Evolutionary conservation across 2,329 filamentous ascomycete species (phyloP).

Genomic region (Epichloe typhina): DNA sequence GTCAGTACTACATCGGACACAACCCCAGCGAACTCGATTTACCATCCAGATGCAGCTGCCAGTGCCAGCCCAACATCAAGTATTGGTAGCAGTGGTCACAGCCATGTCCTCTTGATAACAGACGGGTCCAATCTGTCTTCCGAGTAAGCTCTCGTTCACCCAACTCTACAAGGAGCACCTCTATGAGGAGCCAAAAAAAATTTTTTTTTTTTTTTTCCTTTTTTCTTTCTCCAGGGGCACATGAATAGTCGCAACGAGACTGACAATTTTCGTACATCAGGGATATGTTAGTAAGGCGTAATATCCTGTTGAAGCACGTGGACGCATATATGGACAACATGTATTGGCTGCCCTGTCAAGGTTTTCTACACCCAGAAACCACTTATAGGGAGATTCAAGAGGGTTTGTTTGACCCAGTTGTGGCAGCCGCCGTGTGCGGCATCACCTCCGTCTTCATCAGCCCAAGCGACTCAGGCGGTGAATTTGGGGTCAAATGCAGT

Average conservation of each 20-base stretch:
- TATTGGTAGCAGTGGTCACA: slow-evolving; percentile 4
- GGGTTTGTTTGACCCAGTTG: slow-evolving; percentile 20
- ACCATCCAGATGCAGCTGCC: slow-evolving; percentile 7
- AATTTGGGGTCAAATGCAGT: slow-evolving; percentile 25
- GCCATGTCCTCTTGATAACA: slow-evolving; percentile 11
- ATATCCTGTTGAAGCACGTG: slow-evolving; percentile 23
- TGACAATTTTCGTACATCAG: slow-evolving; percentile 8
- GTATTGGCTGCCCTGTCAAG: slow-evolving; percentile 25
- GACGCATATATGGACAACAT: slow-evolving; percentile 26
- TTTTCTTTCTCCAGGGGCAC: no score
- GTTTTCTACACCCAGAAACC: slow-evolving; percentile 23
- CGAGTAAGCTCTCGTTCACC: slow-evolving; percentile 14
- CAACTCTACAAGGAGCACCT: background rate
- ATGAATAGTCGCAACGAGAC: background rate
- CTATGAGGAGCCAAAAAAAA: background rate
- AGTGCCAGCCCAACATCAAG: slow-evolving; percentile 11
- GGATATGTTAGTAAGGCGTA: slow-evolving; percentile 20
- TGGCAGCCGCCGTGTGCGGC: slow-evolving; percentile 26
- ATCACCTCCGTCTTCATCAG: slow-evolving; percentile 24
- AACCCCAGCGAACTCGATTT: slow-evolving; percentile 2
- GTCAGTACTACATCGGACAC: background rate
- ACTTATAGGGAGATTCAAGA: slow-evolving; percentile 24
- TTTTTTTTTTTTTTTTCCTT: no score
- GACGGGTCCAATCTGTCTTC: slow-evolving; percentile 14
- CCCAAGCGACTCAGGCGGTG: slow-evolving; percentile 18